phyloP scores from a whole-genome alignment of 352 stramenopile genomes.

The Bremia lactucae region DNA sequence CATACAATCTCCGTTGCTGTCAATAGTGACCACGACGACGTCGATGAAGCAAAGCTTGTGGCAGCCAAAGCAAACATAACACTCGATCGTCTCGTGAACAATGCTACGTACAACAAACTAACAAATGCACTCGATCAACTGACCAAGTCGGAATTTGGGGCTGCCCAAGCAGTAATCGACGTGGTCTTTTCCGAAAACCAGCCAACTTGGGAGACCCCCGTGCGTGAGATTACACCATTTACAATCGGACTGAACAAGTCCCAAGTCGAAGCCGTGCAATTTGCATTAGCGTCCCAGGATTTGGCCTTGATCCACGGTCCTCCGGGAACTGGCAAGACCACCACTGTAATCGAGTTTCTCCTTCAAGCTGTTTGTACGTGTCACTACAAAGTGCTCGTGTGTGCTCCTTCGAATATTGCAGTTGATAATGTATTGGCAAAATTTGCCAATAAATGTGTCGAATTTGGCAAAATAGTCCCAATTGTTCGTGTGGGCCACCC shows the following conservation, averaged over 20 bases:
- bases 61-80: constrained; percentile 28
- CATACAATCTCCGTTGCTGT: constrained; percentile 46
- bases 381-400: constrained; percentile 90
- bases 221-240: constrained; percentile 38
- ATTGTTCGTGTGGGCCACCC: constrained; percentile 90
- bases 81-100: constrained; percentile 80
- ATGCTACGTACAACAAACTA: constrained; percentile 76
- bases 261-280: constrained; percentile 66
- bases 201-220: constrained; percentile 41
- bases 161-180: constrained; percentile 49
- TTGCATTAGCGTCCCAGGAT: constrained; percentile 80
- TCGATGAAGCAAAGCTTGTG: constrained; percentile 39
- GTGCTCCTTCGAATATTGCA: constrained; percentile 95
- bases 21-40: constrained; percentile 35
- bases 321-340: constrained; percentile 94
- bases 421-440: constrained; percentile 97
- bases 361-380: constrained; percentile 82
- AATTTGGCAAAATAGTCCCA: constrained; percentile 21
- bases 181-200: constrained; percentile 48
- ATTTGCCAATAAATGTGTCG: constrained; percentile 46
- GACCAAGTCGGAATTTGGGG: constrained; percentile 45
- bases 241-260: constrained; percentile 52
- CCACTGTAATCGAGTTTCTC: constrained; percentile 95
- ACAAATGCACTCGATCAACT: constrained; percentile 50
- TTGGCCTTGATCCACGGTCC: constrained; percentile 88